Evolutionary conservation across 495 filamentous ascomycete genomes (phyloP).

Genomic region (Aspergillus cristatus): DNA sequence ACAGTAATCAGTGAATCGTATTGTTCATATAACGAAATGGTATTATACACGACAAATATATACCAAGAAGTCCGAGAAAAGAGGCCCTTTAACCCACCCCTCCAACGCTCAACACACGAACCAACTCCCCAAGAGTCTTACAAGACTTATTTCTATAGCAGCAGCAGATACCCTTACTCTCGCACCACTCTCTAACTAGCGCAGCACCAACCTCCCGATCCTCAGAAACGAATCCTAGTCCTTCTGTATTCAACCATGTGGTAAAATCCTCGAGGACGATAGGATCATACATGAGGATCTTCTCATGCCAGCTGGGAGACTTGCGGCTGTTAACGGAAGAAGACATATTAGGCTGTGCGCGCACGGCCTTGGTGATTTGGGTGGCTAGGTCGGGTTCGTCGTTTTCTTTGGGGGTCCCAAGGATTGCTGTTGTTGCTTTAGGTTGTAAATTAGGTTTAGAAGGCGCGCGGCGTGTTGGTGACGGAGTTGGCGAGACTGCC

Average conservation of each 20-base stretch:
- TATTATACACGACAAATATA: too few species aligned
- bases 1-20: too few species aligned
- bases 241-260: constrained; percentile 70
- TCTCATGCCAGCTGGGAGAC: constrained; percentile 68
- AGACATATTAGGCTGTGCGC: constrained; percentile 39
- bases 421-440: constrained; percentile 2
- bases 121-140: too few species aligned
- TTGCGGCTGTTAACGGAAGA: constrained; percentile 5
- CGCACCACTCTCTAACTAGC: constrained; percentile 77
- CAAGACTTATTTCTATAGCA: constrained; percentile 22
- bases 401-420: constrained; percentile 1
- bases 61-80: too few species aligned
- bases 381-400: constrained; percentile 36
- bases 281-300: constrained; percentile 90
- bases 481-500: constrained; percentile 3
- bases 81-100: too few species aligned
- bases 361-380: constrained; percentile 59
- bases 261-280: constrained; percentile 83
- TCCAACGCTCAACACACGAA: too few species aligned
- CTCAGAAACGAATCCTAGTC: constrained; percentile 49
- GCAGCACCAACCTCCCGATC: constrained; percentile 53
- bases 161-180: constrained; percentile 71
- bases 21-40: too few species aligned
- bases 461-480: constrained; percentile 3
- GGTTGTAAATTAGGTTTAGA: neutral